These are phyloP conservation scores for Naganishia onofrii DNA, from an alignment of 768 basidiomycete species.

Conservation along the genomic window DNA sequence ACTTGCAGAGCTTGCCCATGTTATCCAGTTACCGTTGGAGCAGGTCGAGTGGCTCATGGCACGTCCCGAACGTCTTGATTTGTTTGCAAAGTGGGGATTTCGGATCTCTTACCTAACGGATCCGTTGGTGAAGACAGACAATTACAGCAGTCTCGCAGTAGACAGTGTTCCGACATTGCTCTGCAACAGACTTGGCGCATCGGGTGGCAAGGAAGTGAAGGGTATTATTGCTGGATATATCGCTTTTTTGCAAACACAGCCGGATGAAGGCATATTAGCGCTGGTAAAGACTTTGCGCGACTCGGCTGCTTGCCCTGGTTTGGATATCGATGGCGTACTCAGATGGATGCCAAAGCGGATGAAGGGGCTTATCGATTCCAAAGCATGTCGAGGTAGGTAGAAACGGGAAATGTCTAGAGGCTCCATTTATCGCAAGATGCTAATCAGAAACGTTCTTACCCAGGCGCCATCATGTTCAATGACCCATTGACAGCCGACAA, in stretches of 20 bases:
- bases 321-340: conserved; percentile 56
- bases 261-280: neutral
- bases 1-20: conserved; percentile 58
- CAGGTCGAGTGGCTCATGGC: conserved; percentile 50
- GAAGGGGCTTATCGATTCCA: conserved; percentile 83
- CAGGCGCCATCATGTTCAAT: conserved; percentile 98
- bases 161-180: conserved; percentile 39
- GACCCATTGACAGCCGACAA: conserved; percentile 69
- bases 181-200: conserved; percentile 42
- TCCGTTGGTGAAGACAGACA: neutral
- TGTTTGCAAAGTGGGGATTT: conserved; percentile 48
- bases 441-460: neutral
- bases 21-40: conserved; percentile 64
- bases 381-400: conserved; percentile 82
- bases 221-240: conserved; percentile 73
- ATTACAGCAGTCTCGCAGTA: conserved; percentile 31
- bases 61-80: conserved; percentile 20
- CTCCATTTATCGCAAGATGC: conserved; percentile 20
- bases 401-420: neutral
- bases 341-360: conserved; percentile 79
- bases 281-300: neutral
- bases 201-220: conserved; percentile 65
- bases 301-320: conserved; percentile 58
- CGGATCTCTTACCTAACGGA: conserved; percentile 57
- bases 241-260: conserved; percentile 60